Percentiles rank a stretch among this genome's conserved stretches.
Conservation (phyloP, 1,284 basidiomycete species). For the Takashimella tepidaria region DNA sequence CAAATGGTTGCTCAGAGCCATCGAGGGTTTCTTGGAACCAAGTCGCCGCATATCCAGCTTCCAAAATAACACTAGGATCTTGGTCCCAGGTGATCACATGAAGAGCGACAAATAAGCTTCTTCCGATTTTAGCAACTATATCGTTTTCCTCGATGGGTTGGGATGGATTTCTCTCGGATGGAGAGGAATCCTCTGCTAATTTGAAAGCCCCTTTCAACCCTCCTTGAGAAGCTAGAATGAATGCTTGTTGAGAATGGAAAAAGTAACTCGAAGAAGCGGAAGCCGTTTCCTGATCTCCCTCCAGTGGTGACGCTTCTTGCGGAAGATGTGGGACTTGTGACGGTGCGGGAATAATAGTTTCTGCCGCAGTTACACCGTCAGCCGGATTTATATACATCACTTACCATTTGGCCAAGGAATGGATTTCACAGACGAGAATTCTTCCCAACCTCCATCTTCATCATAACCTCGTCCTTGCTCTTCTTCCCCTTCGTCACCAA, state of each 20-base stretch:
- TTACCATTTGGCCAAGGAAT: no score
- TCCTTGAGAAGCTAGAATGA: constrained; percentile 29
- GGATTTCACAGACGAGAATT: no score
- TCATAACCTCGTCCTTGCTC: background rate
- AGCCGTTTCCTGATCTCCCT: no score
- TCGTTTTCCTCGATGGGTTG: background rate
- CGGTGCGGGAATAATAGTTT: no score
- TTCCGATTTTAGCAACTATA: constrained; percentile 18
- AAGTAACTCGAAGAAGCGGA: constrained; percentile 18
- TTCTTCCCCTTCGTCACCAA: background rate
- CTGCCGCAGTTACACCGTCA: no score
- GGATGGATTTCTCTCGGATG: no score
- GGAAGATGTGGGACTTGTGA: no score
- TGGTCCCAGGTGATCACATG: constrained; percentile 29
- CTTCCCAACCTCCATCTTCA: background rate
- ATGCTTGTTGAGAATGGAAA: constrained; percentile 32
- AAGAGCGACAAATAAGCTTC: constrained; percentile 38
- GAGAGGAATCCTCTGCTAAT: no score
- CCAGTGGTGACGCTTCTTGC: no score
- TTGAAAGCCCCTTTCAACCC: constrained; percentile 14
- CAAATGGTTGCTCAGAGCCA: constrained; percentile 13
- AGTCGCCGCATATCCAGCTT: constrained; percentile 15
- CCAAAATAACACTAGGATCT: constrained; percentile 1
- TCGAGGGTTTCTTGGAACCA: constrained; percentile 12
- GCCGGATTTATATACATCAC: no score